Evolutionary conservation across 2,329 filamentous ascomycete genomes (phyloP), one percentile per base, ranked within the genome.

Genomic region (Sarocladium brachiariae): DNA sequence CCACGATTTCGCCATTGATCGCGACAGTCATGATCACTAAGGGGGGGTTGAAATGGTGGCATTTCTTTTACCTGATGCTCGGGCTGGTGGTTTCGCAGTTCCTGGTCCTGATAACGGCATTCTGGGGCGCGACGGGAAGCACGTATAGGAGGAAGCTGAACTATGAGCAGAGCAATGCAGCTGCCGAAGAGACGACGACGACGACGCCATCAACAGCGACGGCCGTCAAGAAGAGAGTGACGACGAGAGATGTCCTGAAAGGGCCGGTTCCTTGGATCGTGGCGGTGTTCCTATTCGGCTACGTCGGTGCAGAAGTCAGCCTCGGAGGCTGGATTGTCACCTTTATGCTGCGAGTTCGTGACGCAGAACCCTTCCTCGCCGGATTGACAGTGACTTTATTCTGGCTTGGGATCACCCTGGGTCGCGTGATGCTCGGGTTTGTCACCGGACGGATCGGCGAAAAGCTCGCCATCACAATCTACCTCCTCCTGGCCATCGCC

Each of bases 281-380:
- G 38, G 77, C 87, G 2, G 53, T 86, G 2, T 95, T 95, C 63
- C 70, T 95, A 13, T 75, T 95, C 4, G 80, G 81, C 8, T 95
- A 95, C 59, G 84, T 92, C 1, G 89, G 89, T 3, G 76, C 80
- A 5, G 89, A 95, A 66, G 85, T 89, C 53, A 81, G 80, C 1
- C 70, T 90, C 2, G 84, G 85, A 9, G 70, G 88, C 14, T 93
- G 88, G 88, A 84, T 95, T 55, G 84, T 47, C 46, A 84, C 84
- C 1, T 95, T 95, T 63, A 95, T 95, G 87, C 81, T 91, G n/a
- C 73, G 78, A 18, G 83, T 90, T 21, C 79, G 90, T 13, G 65
- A 84, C 33, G 87, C 83, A 3, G 76, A 73, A 21, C 71, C 81
- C 0, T 92, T 93, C 60, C 75, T 82, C 2, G 83, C 85, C 30